Evolutionary conservation across 2,329 filamentous ascomycete genomes (phyloP).

Genomic region (Westerdykella sp.): DNA sequence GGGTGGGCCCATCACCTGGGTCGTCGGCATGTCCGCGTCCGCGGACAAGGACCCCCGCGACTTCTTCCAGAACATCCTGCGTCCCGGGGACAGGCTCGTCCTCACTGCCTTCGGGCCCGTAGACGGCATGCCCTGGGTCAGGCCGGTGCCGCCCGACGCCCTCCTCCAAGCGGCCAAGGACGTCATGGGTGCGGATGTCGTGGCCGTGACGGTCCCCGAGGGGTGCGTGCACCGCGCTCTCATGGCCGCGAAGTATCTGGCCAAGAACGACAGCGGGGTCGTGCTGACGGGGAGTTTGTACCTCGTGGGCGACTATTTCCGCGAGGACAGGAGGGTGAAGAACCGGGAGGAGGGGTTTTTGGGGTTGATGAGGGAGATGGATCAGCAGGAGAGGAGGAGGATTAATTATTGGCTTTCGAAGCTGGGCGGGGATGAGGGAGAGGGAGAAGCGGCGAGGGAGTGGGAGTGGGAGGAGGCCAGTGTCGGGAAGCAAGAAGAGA

Average conservation of each 20-base stretch:
- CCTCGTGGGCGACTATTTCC: conserved; percentile 53
- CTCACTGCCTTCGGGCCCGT: conserved; percentile 74
- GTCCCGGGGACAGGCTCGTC: conserved; percentile 62
- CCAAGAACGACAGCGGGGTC: conserved; percentile 46
- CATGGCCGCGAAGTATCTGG: conserved; percentile 48
- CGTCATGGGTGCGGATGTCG: conserved; percentile 30
- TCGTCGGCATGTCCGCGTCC: conserved; percentile 68
- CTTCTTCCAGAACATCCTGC: conserved; percentile 64
- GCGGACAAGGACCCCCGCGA: conserved; percentile 64
- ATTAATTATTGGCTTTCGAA: too few relatives aligned
- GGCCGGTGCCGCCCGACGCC: conserved; percentile 51
- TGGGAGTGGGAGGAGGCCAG: not conserved
- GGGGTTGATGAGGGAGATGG: too few relatives aligned
- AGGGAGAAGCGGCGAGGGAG: too few relatives aligned
- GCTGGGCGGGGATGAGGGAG: too few relatives aligned
- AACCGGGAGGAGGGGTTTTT: not conserved
- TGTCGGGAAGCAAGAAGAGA: not conserved
- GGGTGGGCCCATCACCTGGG: conserved; percentile 63
- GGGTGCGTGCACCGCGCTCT: conserved; percentile 44
- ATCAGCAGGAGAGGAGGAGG: too few relatives aligned
- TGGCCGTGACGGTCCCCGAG: conserved; percentile 36
- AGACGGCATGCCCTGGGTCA: conserved; percentile 86
- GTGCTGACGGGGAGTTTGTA: conserved; percentile 80
- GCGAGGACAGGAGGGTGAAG: conserved; percentile 38
- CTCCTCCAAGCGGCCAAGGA: conserved; percentile 47